Evolutionary conservation across 2,329 filamentous ascomycete genomes (phyloP).

Genomic region (Tricladium varicosporioides): DNA sequence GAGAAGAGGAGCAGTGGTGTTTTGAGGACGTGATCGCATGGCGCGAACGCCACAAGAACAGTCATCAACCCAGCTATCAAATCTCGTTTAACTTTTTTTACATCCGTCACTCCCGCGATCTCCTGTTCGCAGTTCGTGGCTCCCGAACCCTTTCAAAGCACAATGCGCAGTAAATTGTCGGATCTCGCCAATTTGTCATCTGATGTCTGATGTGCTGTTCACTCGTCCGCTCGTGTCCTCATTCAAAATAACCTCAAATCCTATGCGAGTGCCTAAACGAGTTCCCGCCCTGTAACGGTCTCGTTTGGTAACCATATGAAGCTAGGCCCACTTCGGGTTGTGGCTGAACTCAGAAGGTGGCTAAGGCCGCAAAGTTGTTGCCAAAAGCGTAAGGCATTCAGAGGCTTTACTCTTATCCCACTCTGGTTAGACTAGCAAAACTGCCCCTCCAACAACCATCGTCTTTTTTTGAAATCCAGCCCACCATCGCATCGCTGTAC

Average conservation of each 20-base stretch:
- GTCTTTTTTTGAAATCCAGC: conserved; percentile 22
- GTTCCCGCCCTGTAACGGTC: background rate
- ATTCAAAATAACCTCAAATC: background rate
- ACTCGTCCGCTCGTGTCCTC: background rate
- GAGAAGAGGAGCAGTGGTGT: conserved; percentile 4
- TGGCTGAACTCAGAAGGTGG: background rate
- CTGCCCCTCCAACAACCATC: conserved; percentile 20
- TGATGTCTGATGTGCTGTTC: background rate
- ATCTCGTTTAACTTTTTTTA: conserved; percentile 28
- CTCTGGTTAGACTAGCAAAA: conserved; percentile 3
- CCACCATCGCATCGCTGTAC: conserved; percentile 13
- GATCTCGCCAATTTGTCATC: background rate
- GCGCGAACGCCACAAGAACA: conserved; percentile 12
- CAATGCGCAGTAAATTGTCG: background rate
- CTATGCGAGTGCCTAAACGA: no score
- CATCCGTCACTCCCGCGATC: conserved; percentile 19
- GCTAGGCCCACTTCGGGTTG: background rate
- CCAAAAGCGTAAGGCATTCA: background rate
- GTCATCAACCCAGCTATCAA: conserved; percentile 14
- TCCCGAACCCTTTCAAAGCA: background rate
- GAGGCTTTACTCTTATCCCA: background rate
- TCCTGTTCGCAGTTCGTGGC: conserved; percentile 1
- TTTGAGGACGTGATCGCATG: background rate
- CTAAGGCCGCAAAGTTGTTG: background rate
- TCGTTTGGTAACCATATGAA: background rate